phyloP scores from a whole-genome alignment of 345 rosid species.

The Fremontodendron californicum region DNA sequence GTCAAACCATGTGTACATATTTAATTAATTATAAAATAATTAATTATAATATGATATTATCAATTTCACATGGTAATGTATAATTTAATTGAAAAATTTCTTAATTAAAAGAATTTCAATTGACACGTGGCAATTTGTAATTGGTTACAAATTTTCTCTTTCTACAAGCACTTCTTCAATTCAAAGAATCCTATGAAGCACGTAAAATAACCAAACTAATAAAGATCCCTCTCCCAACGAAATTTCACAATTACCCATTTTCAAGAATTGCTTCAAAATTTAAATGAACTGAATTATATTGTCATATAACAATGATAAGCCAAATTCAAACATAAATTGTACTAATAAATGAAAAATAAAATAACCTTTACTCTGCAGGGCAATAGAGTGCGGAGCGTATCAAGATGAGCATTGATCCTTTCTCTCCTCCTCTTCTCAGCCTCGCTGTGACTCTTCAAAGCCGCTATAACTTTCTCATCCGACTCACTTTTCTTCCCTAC shows the following conservation, averaged over 20 bases:
- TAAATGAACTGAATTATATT: neutral
- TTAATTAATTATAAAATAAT: too few species aligned
- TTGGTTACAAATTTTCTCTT: too few species aligned
- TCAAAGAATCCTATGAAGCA: neutral
- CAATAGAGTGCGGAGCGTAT: constrained; percentile 52
- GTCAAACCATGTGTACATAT: too few species aligned
- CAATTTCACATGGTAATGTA: too few species aligned
- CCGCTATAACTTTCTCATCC: constrained; percentile 47
- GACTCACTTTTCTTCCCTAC: constrained; percentile 44
- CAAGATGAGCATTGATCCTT: constrained; percentile 70
- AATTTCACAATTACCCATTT: neutral
- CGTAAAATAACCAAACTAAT: neutral
- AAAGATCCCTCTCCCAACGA: neutral
- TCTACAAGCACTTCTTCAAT: neutral
- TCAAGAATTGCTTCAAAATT: neutral
- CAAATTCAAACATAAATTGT: neutral
- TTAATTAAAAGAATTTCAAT: too few species aligned
- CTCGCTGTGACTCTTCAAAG: constrained; percentile 64
- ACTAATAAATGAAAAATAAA: too few species aligned
- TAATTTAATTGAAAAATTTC: too few species aligned
- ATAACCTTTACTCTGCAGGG: constrained; percentile 59
- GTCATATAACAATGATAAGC: neutral
- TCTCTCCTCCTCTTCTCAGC: constrained; percentile 79
- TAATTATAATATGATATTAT: too few species aligned
- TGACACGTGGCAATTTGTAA: too few species aligned